Conservation (phyloP, 140 eudicot species). For the Oenanthe javanica region DNA sequence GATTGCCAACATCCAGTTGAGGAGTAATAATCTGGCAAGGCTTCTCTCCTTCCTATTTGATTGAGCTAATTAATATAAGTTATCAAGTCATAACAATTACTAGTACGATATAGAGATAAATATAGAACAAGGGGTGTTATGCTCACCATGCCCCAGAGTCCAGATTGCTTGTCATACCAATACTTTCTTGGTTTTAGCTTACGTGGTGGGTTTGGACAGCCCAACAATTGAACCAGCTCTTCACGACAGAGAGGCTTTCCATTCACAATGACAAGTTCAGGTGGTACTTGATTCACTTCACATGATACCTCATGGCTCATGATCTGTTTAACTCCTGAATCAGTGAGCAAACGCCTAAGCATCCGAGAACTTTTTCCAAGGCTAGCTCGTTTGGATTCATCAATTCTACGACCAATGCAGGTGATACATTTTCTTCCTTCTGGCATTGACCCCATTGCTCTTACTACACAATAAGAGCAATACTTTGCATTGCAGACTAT, state of each 20-base stretch:
- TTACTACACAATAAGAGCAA: constrained; percentile 62
- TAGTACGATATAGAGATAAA: background rate
- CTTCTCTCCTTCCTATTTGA: constrained; percentile 65
- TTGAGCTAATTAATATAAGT: constrained; percentile 8
- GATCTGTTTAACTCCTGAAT: constrained; percentile 35
- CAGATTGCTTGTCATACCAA: constrained; percentile 91
- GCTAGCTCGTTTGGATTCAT: constrained; percentile 50
- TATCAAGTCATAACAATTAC: background rate
- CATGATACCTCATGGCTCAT: constrained; percentile 59
- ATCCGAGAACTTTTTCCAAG: constrained; percentile 66
- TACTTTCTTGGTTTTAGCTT: constrained; percentile 68
- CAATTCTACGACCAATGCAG: constrained; percentile 59
- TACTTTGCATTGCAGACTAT: constrained; percentile 78
- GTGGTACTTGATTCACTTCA: constrained; percentile 57
- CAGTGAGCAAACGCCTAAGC: constrained; percentile 47
- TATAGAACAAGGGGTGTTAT: background rate
- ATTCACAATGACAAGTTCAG: constrained; percentile 50
- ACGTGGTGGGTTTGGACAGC: constrained; percentile 66
- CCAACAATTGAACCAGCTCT: constrained; percentile 49
- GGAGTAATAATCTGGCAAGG: constrained; percentile 81
- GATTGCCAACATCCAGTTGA: constrained; percentile 44
- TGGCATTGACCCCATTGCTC: constrained; percentile 97
- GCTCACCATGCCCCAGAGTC: constrained; percentile 94
- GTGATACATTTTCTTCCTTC: constrained; percentile 87
- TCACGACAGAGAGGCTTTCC: constrained; percentile 36